These are phyloP conservation scores for Elasticomyces elasticus DNA, from an alignment of 495 filamentous ascomycete genomes.

Conservation along the genomic window DNA sequence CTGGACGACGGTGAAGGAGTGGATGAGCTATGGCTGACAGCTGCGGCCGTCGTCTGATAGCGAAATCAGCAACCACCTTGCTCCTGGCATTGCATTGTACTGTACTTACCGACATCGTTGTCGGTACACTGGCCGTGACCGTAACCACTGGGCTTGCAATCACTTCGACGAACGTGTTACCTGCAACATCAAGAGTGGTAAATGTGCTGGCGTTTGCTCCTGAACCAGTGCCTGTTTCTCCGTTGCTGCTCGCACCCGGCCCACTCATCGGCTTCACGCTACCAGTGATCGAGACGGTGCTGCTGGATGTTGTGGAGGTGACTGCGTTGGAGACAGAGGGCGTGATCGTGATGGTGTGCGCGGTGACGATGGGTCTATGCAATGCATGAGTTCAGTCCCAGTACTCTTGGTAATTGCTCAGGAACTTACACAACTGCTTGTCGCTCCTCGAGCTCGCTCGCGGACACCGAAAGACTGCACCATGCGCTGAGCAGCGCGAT, in stretches of 20 bases:
- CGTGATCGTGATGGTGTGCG: slow-evolving; percentile 1
- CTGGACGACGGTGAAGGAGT: neutral
- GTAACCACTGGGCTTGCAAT: neutral
- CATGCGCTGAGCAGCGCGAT: neutral
- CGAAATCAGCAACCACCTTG: neutral
- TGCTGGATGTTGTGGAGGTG: neutral
- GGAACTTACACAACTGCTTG: neutral
- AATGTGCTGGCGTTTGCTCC: slow-evolving; percentile 1
- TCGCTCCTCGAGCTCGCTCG: neutral
- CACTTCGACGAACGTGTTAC: slow-evolving; percentile 7
- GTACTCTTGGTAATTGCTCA: neutral
- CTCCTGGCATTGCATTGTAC: neutral
- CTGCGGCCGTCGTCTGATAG: neutral
- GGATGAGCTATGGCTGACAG: neutral
- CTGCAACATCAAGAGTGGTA: neutral
- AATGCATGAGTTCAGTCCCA: neutral
- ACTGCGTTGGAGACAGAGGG: slow-evolving; percentile 1
- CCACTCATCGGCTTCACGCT: neutral
- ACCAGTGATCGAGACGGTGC: neutral
- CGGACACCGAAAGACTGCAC: neutral
- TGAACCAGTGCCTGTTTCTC: neutral
- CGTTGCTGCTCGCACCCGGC: slow-evolving; percentile 6
- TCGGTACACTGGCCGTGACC: neutral
- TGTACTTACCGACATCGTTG: neutral
- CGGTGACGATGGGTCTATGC: slow-evolving; percentile 3